A percentile compares a stretch with the other conserved stretches of the same genome.
Evolutionary conservation across 331 rosid genomes (phyloP).

Genomic region (Rosa hybrid): DNA sequence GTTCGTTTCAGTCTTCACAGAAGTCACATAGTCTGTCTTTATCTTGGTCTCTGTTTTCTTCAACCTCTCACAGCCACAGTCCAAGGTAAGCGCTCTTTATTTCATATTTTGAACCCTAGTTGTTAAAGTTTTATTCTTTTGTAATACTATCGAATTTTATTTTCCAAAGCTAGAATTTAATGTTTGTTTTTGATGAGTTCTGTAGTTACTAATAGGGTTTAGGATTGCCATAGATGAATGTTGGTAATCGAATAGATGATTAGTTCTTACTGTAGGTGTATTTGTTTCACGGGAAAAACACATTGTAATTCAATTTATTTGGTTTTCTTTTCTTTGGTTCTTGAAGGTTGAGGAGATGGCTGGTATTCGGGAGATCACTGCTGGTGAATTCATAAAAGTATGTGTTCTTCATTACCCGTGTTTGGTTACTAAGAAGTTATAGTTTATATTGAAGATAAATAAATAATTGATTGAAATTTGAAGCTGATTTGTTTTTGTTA

Average conservation of each 20-base stretch:
- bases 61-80: neutral
- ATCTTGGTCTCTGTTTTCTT: neutral
- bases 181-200: neutral
- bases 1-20: neutral
- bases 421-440: neutral
- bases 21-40: neutral
- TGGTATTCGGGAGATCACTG: conserved; percentile 12
- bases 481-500: neutral
- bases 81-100: neutral
- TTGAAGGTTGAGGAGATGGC: neutral
- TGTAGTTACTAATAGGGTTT: neutral
- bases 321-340: neutral
- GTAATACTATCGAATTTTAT: neutral
- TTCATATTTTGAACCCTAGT: neutral
- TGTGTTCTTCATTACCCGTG: neutral
- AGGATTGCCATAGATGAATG: neutral
- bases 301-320: neutral
- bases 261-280: neutral
- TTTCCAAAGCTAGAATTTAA: neutral
- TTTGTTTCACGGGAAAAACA: neutral
- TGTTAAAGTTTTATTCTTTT: neutral
- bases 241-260: neutral
- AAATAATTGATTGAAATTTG: neutral
- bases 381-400: neutral
- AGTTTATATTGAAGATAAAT: neutral